phyloP scores from a whole-genome alignment of 192 early-diverging fungal genomes.

The Rhizoclosmatium globosum region DNA sequence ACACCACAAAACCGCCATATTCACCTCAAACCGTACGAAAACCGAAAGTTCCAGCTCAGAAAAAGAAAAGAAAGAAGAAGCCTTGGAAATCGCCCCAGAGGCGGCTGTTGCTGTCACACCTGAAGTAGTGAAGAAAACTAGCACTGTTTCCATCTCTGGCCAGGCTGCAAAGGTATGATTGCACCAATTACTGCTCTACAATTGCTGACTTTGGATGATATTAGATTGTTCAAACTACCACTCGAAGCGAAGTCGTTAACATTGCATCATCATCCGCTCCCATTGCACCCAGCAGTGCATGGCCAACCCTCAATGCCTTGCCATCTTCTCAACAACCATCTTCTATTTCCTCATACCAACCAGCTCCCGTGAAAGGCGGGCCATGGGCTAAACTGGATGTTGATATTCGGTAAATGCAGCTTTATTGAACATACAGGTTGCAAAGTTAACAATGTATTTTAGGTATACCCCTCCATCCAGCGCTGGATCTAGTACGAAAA shows the following conservation, averaged over 20 bases:
- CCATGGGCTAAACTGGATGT: conserved; percentile 56
- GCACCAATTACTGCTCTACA: neutral
- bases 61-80: neutral
- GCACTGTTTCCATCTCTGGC: neutral
- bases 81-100: neutral
- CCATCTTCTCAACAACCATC: conserved; percentile 3
- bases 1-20: neutral
- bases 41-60: neutral
- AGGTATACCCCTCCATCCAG: neutral
- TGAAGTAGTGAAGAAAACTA: neutral
- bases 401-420: conserved; percentile 49
- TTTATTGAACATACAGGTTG: neutral
- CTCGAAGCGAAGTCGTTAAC: conserved; percentile 44
- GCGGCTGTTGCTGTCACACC: neutral
- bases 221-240: conserved; percentile 48
- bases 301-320: conserved; percentile 42
- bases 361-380: conserved; percentile 32
- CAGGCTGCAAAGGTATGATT: conserved; percentile 15
- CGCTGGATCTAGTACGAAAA: neutral
- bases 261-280: conserved; percentile 1
- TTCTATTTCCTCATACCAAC: neutral
- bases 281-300: conserved; percentile 21
- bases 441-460: conserved; percentile 4
- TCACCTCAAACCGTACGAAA: neutral
- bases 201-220: neutral